Conservation (phyloP, 2,329 filamentous ascomycete species). For the Gaeumannomyces tritici region DNA sequence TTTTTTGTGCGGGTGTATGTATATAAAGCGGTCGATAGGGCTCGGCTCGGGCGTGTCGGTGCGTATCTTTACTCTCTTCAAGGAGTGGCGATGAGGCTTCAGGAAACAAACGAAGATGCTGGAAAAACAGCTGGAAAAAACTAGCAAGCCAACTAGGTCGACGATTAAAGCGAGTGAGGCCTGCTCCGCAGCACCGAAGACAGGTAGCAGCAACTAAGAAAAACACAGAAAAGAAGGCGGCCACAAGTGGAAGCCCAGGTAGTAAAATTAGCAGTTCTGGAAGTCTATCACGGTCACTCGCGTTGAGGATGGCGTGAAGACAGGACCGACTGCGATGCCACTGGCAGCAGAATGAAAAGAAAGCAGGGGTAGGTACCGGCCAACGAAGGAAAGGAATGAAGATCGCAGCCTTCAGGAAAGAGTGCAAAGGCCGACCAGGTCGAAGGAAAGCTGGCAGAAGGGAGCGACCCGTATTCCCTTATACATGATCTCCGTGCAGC, state of each 20-base stretch:
- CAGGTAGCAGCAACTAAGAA: neutral
- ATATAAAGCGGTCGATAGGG: too few relatives aligned
- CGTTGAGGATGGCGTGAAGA: too few relatives aligned
- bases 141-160: neutral
- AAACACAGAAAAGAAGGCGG: too few relatives aligned
- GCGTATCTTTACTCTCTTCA: too few relatives aligned
- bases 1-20: too few relatives aligned
- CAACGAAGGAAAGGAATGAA: neutral
- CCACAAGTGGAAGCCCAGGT: too few relatives aligned
- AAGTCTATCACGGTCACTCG: too few relatives aligned
- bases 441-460: neutral
- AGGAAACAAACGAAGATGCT: neutral
- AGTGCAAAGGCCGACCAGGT: neutral
- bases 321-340: too few relatives aligned
- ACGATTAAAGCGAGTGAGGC: neutral
- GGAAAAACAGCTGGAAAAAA: neutral
- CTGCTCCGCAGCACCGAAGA: constrained; percentile 1
- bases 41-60: too few relatives aligned
- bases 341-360: neutral
- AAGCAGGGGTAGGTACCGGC: neutral
- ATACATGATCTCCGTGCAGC: neutral
- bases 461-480: neutral
- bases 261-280: too few relatives aligned
- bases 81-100: neutral
- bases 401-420: neutral